Evolutionary conservation across 331 rosid species (phyloP).

Genomic region (Stylosanthes scabra): DNA sequence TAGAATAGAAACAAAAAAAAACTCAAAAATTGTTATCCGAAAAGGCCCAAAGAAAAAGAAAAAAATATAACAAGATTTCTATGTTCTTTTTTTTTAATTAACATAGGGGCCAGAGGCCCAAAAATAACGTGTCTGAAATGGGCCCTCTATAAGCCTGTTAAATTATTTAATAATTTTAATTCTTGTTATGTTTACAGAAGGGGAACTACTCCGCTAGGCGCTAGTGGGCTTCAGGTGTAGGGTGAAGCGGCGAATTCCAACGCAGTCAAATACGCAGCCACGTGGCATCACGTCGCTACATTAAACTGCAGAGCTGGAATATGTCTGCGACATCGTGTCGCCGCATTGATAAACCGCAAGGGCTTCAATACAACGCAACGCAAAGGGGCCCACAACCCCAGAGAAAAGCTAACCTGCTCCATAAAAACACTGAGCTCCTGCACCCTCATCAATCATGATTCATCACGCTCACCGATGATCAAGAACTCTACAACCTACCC

Average conservation of each 20-base stretch:
- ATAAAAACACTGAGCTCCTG: constrained; percentile 18
- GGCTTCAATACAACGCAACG: background rate
- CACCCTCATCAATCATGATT: background rate
- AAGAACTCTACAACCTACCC: background rate
- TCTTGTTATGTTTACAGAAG: no score
- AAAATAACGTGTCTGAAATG: no score
- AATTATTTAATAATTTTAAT: no score
- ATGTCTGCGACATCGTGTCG: constrained; percentile 4
- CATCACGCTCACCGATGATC: background rate
- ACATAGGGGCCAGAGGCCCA: no score
- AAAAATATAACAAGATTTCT: no score
- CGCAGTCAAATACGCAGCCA: background rate
- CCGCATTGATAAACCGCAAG: background rate
- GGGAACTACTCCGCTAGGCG: no score
- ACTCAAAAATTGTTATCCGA: no score
- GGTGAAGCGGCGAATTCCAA: background rate
- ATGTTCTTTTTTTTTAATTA: no score
- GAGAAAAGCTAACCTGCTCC: background rate
- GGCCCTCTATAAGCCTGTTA: no score
- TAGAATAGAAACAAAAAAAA: no score
- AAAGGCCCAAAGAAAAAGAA: no score
- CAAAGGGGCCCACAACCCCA: background rate
- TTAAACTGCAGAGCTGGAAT: background rate
- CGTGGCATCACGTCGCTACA: background rate
- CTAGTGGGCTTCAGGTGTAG: background rate